These are phyloP conservation scores for Andrographis paniculata DNA, from an alignment of 305 asterid genomes.

Conservation along the genomic window DNA sequence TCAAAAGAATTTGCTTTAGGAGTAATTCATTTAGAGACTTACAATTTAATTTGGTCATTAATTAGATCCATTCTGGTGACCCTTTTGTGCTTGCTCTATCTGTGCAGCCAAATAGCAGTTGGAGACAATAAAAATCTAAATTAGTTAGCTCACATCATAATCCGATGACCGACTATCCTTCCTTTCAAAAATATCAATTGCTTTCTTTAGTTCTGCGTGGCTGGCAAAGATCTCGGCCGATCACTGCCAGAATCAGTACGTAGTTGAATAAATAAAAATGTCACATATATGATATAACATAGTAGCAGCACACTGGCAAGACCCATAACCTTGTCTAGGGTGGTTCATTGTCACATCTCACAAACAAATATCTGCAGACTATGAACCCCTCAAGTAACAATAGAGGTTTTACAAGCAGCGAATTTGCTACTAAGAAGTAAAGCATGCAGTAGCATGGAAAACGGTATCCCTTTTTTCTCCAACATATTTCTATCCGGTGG, in stretches of 20 bases:
- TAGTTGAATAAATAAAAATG: slow-evolving; percentile 6
- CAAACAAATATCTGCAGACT: slow-evolving; percentile 68
- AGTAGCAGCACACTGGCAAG: slow-evolving; percentile 9
- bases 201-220: slow-evolving; percentile 43
- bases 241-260: slow-evolving; percentile 36
- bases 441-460: background rate
- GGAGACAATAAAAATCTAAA: slow-evolving; percentile 2
- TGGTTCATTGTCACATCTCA: slow-evolving; percentile 85
- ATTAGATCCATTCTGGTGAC: no score
- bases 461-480: slow-evolving; percentile 58
- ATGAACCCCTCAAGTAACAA: slow-evolving; percentile 39
- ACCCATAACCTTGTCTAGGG: slow-evolving; percentile 78
- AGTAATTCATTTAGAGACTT: no score
- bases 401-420: slow-evolving; percentile 7
- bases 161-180: slow-evolving; percentile 65
- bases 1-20: no score
- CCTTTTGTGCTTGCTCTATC: no score
- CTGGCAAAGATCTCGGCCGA: slow-evolving; percentile 51
- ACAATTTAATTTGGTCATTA: no score
- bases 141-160: slow-evolving; percentile 52
- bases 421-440: background rate
- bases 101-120: no score
- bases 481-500: slow-evolving; percentile 65
- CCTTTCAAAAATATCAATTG: slow-evolving; percentile 47
- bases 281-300: slow-evolving; percentile 11